Percentiles rank a stretch among this genome's conserved stretches.
Conservation (phyloP, 2,329 filamentous ascomycete genomes). For the Botrytis paeoniae region DNA sequence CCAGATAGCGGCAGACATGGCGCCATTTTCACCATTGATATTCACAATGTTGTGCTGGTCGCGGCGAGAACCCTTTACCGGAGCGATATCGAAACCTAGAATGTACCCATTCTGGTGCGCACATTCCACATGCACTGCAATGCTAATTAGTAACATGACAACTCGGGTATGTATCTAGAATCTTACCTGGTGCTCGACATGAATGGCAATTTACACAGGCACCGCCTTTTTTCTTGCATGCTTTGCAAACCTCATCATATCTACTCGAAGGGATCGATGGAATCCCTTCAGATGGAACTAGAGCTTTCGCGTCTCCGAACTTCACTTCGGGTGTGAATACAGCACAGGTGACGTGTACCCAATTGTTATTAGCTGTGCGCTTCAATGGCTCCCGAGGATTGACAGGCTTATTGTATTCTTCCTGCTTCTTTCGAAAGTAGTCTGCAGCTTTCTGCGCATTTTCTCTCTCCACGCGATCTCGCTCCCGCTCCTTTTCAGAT, state of each 20-base stretch:
- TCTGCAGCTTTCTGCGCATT: constrained; percentile 74
- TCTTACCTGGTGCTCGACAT: constrained; percentile 53
- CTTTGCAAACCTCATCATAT: constrained; percentile 71
- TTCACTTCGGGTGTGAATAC: constrained; percentile 90
- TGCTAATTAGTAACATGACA: constrained; percentile 6
- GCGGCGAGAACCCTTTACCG: constrained; percentile 82
- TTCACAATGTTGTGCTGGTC: constrained; percentile 78
- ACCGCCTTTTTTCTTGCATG: constrained; percentile 72
- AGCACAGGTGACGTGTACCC: constrained; percentile 93
- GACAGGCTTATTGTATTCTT: constrained; percentile 76
- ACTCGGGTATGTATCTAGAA: background rate
- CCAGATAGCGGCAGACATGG: constrained; percentile 83
- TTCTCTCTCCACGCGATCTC: constrained; percentile 81
- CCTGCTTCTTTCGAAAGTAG: constrained; percentile 79
- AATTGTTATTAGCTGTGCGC: constrained; percentile 93
- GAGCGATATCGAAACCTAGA: constrained; percentile 85
- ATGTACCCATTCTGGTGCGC: constrained; percentile 78
- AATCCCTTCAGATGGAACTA: constrained; percentile 88
- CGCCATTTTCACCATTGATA: constrained; percentile 75
- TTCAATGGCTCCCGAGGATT: constrained; percentile 89
- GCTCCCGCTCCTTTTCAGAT: constrained; percentile 84
- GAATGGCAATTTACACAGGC: constrained; percentile 81
- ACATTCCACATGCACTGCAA: constrained; percentile 76
- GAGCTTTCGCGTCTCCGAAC: constrained; percentile 77
- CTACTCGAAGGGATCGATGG: constrained; percentile 70